Evolutionary conservation across 768 basidiomycete species (phyloP), one percentile per base, ranked within the genome.

Genomic region (Tylopilus felleus): DNA sequence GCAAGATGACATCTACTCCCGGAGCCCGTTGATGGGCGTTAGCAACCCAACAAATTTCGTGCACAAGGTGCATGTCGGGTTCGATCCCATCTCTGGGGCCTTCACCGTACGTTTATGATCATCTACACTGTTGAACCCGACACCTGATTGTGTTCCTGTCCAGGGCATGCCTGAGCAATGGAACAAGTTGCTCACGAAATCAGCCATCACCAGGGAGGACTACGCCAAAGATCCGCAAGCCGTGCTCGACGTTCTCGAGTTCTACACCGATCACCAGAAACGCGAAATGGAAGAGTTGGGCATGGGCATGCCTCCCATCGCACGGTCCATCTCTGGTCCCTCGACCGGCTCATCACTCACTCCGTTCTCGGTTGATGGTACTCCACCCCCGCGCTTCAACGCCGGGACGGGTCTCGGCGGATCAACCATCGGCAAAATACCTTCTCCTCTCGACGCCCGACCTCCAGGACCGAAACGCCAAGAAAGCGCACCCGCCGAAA

Each of bases 121-220:
- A 16, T 40, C 19, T 7, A 5, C 21, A 10, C 13, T 10, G 40
- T 44, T 25, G 42, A 39, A 38, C 41, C 14, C 8, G 43, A 33
- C 17, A 5, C 48, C 48, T 28, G 40, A 61, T 36, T 1, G 7
- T 13, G 16, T 36, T 8, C 35, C 5, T 36, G 22, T 42, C 27
- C 59, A 94, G 93, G 96, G 96, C 53, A 84, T 99, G 70, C 96
- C 96, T 10, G 94, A 97, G 52, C 93, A 96, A 76, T 99, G 96
- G 96, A 90, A 84, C 65, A 91, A 94, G 58, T 79, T 99, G n/a
- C 80, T 99, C 63, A 98, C 93, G 5, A 93, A 95, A 66, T 95
- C 93, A 4, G 94, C 94, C 31, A 97, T 99, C 71, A 99, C 96
- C 2, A 88, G 92, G 51, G 96, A 99, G 73, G 96, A 99, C 71